Conservation (phyloP, 176 grass and related monocot genomes). For the Typha latifolia region DNA sequence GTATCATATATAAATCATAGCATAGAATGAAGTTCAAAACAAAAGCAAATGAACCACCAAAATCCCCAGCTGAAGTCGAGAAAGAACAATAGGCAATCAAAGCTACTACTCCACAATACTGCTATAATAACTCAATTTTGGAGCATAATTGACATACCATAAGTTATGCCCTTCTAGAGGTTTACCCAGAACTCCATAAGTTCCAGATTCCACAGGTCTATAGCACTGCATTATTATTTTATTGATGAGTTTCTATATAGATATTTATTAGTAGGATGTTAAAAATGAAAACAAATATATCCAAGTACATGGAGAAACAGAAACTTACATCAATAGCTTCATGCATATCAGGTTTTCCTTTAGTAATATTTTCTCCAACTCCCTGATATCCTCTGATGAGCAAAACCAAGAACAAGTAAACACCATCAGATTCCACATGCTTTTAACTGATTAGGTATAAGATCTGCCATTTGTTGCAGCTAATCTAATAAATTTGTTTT, state of each 20-base stretch:
- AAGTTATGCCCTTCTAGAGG: constrained; percentile 76
- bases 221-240: constrained; percentile 49
- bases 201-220: constrained; percentile 46
- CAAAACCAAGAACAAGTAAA: constrained; percentile 3
- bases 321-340: constrained; percentile 95
- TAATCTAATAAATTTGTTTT: neutral
- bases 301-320: neutral
- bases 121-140: neutral
- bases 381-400: constrained; percentile 70
- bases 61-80: no score
- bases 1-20: no score
- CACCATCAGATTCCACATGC: no score
- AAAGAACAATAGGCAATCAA: neutral
- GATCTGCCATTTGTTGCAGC: no score
- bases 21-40: no score
- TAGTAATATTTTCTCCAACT: constrained; percentile 76
- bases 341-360: constrained; percentile 92
- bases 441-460: no score
- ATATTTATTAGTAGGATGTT: neutral
- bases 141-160: constrained; percentile 44
- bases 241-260: neutral
- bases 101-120: neutral
- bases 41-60: no score
- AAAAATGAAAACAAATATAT: constrained; percentile 11
- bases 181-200: constrained; percentile 64